Evolutionary conservation across 2,329 filamentous ascomycete species (phyloP).

Genomic region (Cadophora sp.): DNA sequence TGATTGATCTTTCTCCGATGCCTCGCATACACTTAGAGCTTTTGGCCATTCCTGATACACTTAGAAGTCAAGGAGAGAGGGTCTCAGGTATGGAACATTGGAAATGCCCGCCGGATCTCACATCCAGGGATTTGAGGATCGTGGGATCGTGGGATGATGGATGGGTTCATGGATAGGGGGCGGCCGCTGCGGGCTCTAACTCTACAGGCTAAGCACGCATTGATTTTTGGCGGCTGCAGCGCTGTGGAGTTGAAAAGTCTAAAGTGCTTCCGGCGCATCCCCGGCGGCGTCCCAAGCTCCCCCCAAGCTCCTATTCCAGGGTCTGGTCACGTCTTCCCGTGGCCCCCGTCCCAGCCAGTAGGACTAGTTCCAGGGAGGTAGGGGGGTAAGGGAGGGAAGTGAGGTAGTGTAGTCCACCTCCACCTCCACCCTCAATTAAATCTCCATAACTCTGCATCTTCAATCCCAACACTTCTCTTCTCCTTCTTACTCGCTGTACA

Average conservation of each 20-base stretch:
- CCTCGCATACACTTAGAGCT: no score
- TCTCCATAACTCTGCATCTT: constrained; percentile 1
- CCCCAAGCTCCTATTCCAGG: neutral
- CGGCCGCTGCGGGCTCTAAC: neutral
- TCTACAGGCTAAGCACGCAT: neutral
- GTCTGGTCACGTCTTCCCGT: constrained; percentile 6
- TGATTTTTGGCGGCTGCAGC: constrained; percentile 9
- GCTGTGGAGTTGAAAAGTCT: neutral
- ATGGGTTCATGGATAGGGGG: neutral
- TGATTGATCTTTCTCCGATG: neutral
- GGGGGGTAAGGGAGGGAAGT: no score
- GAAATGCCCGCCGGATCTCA: no score
- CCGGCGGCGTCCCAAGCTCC: constrained; percentile 1
- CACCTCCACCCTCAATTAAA: neutral
- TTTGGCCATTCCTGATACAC: no score
- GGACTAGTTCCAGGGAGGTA: no score
- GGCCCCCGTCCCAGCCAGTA: neutral
- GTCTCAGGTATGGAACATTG: no score
- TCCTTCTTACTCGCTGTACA: neutral
- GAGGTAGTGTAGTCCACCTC: no score
- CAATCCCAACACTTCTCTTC: neutral
- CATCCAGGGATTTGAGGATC: no score
- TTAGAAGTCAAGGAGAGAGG: no score
- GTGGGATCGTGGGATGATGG: neutral
- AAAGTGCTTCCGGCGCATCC: constrained; percentile 3